A percentile compares a stretch with the other conserved stretches of the same genome.
phyloP scores from a whole-genome alignment of 768 basidiomycete species.

The Cystofilobasidium ferigula region DNA sequence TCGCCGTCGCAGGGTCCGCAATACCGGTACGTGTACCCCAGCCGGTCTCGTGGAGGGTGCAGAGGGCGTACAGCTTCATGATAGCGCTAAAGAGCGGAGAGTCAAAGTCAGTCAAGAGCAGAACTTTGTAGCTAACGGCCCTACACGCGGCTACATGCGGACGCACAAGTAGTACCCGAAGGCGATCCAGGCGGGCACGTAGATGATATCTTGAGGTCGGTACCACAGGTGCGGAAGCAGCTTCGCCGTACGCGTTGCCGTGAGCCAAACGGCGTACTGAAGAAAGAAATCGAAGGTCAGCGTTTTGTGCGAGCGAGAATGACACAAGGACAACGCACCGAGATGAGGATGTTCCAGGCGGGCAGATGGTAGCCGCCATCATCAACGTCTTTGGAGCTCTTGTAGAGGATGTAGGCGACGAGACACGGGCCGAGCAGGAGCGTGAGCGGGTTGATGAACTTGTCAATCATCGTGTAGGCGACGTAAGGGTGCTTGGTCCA shows the following conservation, averaged over 20 bases:
- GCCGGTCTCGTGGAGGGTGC: slow-evolving; percentile 85
- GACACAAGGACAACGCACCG: slow-evolving; percentile 28
- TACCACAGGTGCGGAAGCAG: slow-evolving; percentile 70
- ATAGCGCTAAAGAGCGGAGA: slow-evolving; percentile 45
- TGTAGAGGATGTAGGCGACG: slow-evolving; percentile 63
- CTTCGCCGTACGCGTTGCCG: slow-evolving; percentile 47
- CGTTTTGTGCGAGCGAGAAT: not conserved
- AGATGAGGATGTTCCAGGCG: slow-evolving; percentile 50
- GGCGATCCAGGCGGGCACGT: slow-evolving; percentile 73
- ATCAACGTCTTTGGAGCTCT: slow-evolving; percentile 57
- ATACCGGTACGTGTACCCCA: slow-evolving; percentile 96
- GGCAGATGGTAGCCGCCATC: slow-evolving; percentile 70
- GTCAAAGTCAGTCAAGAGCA: not conserved
- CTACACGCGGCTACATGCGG: not conserved
- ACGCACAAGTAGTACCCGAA: slow-evolving; percentile 79
- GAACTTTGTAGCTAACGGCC: not conserved
- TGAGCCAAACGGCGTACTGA: slow-evolving; percentile 42
- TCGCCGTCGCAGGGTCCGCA: slow-evolving; percentile 47
- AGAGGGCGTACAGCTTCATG: slow-evolving; percentile 86
- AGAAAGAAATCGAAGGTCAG: not conserved
- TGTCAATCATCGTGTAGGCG: slow-evolving; percentile 79
- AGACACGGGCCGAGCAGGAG: slow-evolving; percentile 72
- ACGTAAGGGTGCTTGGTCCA: slow-evolving; percentile 80
- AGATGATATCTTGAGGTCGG: slow-evolving; percentile 61
- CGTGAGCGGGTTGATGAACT: slow-evolving; percentile 75